Evolutionary conservation across 768 basidiomycete species (phyloP).

Genomic region (Amanita jacksonii): DNA sequence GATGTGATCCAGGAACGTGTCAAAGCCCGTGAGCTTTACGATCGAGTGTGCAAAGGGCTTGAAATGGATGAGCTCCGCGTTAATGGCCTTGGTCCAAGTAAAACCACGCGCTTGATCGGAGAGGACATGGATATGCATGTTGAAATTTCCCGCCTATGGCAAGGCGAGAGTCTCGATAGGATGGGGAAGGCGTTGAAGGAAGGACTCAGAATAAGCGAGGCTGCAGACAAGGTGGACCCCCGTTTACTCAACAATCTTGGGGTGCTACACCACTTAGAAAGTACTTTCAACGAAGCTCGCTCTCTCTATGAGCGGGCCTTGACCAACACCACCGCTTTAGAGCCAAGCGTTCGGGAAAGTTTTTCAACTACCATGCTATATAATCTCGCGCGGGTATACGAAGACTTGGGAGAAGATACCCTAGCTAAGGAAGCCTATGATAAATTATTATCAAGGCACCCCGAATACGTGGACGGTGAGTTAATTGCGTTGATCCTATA

Average conservation of each 20-base stretch:
- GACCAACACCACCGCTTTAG: conserved; percentile 39
- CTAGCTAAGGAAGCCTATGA: conserved; percentile 82
- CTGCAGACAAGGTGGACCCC: conserved; percentile 43
- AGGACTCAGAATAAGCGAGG: conserved; percentile 56
- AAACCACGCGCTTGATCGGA: conserved; percentile 42
- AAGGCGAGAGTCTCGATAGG: conserved; percentile 67
- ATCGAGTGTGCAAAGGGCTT: conserved; percentile 59
- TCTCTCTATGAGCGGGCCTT: conserved; percentile 68
- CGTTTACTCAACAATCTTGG: conserved; percentile 77
- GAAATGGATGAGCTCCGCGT: conserved; percentile 48
- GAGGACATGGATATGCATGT: conserved; percentile 83
- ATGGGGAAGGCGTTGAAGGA: conserved; percentile 66
- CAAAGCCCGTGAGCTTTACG: conserved; percentile 75
- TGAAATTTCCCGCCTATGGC: conserved; percentile 89
- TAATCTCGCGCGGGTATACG: conserved; percentile 88
- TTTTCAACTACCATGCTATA: conserved; percentile 80
- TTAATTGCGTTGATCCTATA: conserved; percentile 8
- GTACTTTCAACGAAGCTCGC: conserved; percentile 44
- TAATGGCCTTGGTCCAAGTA: conserved; percentile 29
- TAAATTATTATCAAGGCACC: conserved; percentile 81
- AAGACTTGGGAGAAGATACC: conserved; percentile 65
- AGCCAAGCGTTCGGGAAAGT: conserved; percentile 44
- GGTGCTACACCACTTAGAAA: conserved; percentile 63
- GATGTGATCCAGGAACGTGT: conserved; percentile 65
- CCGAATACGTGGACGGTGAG: conserved; percentile 93